Conservation (phyloP, 306 rosid genomes). For the Pterocarpus macrocarpus region DNA sequence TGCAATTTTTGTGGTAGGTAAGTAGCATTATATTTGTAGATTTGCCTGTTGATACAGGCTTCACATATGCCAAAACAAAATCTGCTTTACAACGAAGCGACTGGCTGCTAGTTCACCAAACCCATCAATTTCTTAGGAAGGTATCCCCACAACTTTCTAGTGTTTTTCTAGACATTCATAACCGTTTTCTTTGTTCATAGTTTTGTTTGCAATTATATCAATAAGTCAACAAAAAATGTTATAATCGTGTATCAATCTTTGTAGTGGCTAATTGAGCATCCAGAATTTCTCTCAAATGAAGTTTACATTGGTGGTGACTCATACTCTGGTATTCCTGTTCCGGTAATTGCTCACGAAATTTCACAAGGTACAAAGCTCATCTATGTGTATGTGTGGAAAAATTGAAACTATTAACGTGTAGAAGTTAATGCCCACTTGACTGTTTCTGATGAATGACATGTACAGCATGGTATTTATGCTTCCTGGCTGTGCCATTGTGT, state of each 20-base stretch:
- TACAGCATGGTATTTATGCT: not conserved
- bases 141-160: constrained; percentile 25
- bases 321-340: constrained; percentile 73
- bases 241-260: constrained; percentile 25
- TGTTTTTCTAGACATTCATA: not conserved
- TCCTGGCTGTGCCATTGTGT: not conserved
- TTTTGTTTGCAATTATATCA: not conserved
- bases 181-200: not conserved
- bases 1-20: constrained; percentile 31
- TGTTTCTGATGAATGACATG: not conserved
- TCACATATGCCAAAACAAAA: constrained; percentile 54
- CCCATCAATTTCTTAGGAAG: constrained; percentile 57
- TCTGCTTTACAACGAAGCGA: constrained; percentile 37
- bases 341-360: constrained; percentile 61
- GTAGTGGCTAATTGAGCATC: constrained; percentile 80
- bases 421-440: not conserved
- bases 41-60: constrained; percentile 63
- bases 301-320: constrained; percentile 78
- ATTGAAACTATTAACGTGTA: not conserved
- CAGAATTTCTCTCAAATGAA: constrained; percentile 59
- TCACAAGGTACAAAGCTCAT: constrained; percentile 54
- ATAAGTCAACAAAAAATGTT: not conserved
- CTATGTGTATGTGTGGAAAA: not conserved
- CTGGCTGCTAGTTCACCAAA: constrained; percentile 44
- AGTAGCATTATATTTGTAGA: constrained; percentile 60